A percentile compares a stretch with the other conserved stretches of the same genome.
Evolutionary conservation across 148 eudicot genomes (phyloP).

Genomic region (Simmondsia chinensis): DNA sequence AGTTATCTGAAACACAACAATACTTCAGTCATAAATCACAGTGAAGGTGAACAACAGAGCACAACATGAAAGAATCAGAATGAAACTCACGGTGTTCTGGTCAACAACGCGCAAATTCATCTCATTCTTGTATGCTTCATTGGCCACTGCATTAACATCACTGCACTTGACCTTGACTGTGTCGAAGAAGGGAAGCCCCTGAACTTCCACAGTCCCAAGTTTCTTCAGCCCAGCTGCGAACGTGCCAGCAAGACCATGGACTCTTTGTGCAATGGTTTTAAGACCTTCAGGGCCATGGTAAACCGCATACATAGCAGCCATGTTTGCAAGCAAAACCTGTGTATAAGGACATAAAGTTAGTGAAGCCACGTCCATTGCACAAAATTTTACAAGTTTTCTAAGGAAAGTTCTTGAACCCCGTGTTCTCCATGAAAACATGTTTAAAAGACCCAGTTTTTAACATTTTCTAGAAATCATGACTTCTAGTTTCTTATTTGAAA

Average conservation of each 20-base stretch:
- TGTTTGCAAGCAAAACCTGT: constrained; percentile 94
- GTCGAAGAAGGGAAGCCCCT: constrained; percentile 76
- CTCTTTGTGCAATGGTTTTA: constrained; percentile 82
- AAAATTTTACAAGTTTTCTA: neutral
- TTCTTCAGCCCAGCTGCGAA: constrained; percentile 86
- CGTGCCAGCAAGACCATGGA: constrained; percentile 86
- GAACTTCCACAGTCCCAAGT: constrained; percentile 82
- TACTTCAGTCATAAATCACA: neutral
- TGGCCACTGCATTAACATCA: constrained; percentile 66
- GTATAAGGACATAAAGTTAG: constrained; percentile 9
- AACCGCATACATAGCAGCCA: constrained; percentile 99
- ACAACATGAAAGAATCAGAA: neutral
- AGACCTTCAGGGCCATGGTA: constrained; percentile 99
- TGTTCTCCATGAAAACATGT: no score
- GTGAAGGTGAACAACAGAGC: neutral
- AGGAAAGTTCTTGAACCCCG: neutral
- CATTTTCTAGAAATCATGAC: no score
- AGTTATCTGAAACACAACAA: constrained; percentile 51
- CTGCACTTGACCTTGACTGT: constrained; percentile 82
- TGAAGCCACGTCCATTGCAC: neutral
- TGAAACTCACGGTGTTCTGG: constrained; percentile 56
- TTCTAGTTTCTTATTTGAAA: no score
- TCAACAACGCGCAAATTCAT: constrained; percentile 82
- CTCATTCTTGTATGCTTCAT: constrained; percentile 71
- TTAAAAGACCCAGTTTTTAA: no score